Conservation (phyloP, 768 basidiomycete genomes). For the Sporobolomyces pararoseus region DNA sequence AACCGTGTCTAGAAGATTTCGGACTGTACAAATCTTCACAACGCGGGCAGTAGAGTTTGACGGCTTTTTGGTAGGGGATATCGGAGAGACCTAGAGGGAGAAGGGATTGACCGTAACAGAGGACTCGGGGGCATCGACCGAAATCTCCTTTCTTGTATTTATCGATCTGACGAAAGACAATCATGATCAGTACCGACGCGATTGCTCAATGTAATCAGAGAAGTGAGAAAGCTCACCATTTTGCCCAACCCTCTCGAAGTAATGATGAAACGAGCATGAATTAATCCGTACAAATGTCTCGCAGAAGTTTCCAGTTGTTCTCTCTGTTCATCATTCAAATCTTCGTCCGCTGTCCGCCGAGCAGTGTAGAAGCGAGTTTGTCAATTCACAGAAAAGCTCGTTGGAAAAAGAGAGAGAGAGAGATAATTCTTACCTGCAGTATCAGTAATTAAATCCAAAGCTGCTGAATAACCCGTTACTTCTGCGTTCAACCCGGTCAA, state of each 20-base stretch:
- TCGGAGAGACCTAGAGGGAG: constrained; percentile 96
- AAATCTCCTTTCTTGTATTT: constrained; percentile 99
- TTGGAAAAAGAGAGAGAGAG: background rate
- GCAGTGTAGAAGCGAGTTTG: no score
- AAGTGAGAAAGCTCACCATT: constrained; percentile 62
- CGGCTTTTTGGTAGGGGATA: constrained; percentile 96
- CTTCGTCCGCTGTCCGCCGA: constrained; percentile 59
- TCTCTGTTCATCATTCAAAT: constrained; percentile 87
- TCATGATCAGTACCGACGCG: no score
- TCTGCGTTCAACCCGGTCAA: constrained; percentile 94
- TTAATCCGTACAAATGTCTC: constrained; percentile 86
- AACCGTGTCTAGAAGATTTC: constrained; percentile 92
- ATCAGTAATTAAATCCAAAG: constrained; percentile 92
- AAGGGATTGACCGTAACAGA: constrained; percentile 89
- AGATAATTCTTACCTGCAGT: constrained; percentile 63
- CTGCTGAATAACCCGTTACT: constrained; percentile 88
- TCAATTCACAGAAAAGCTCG: no score
- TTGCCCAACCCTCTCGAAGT: constrained; percentile 88
- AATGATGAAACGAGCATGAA: constrained; percentile 95
- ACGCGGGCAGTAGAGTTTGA: constrained; percentile 96
- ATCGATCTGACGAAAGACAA: constrained; percentile 61
- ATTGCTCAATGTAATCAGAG: no score
- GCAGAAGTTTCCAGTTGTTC: constrained; percentile 91
- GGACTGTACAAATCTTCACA: constrained; percentile 99
- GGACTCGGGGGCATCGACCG: constrained; percentile 93